Evolutionary conservation across 2,329 filamentous ascomycete genomes (phyloP), one percentile per base, ranked within the genome.

Genomic region (Simplicillium aogashimaense): DNA sequence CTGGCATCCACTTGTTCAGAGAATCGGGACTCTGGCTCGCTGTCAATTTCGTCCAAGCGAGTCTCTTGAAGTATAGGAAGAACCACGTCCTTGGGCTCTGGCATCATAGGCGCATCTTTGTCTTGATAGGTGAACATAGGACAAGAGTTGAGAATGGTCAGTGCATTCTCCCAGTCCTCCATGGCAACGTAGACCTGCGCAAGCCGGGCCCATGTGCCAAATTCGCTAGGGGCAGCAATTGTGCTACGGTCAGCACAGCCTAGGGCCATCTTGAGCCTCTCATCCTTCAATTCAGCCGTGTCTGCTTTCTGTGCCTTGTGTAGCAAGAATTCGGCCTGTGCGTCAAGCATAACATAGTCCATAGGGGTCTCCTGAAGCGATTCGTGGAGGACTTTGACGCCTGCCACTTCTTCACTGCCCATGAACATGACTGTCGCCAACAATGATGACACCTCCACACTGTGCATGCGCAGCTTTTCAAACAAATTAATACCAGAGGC

Each of bases 71-170:
- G 72, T 13, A 90, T 85, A 0, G 92, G 92, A 12, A 98, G 74
- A 50, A 85, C 79, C 33, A 97, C 84, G 41, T 88, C 85, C 52
- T 84, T 83, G 0, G 92, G 89, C 55, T 95, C 88, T 1, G 92
- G 92, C 83, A 97, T 90, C 44, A 92, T 67, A 3, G 92, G 92
- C 6, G 88, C 83, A 58, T 98, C 92, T 61, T 95, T 97, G 63
- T 98, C 92, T 62, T 97, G 92, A 61, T 98, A 97, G 7, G 92
- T 98, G 61, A 98, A 98, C 92, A 98, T 98, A 8, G 92, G 92
- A 60, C 92, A 98, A 14, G 92, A 98, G 65, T 98, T 98, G 39
- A 98, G 73, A 4, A 92, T 97, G 5, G 94, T 81, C 17, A 98
- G 74, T 1, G 92, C 92, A 50, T 97, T 79, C 56, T 97, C 92